Evolutionary conservation across 371 early-diverging fungal genomes (phyloP), one percentile per base, ranked within the genome.

Genomic region (Globomyces sp.): DNA sequence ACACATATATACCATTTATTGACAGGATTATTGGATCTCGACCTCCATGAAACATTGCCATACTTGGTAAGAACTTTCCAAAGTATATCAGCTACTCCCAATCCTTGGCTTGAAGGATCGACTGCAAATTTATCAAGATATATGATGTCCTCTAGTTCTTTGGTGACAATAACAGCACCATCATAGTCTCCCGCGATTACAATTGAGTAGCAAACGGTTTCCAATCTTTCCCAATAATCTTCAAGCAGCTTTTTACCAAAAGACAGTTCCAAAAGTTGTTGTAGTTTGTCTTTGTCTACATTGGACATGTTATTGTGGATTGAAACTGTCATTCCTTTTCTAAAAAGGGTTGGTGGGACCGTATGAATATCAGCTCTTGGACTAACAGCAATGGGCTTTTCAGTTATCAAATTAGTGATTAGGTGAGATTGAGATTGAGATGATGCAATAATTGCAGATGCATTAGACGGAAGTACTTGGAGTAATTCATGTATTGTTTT

Each of bases 121-220:
- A 95, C 92, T 1, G 93, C 92, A 78, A 95, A 94, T 72, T 96
- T 96, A 78, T 96, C 97, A 34, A 96, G 74, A 68, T 96, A 96
- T 41, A 73, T 68, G 6, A 75, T 40, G 1, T 39, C 48, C 6
- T 36, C 40, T 34, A n/a, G 62, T 69, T 90, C 91, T 40, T 68
- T 58, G 0, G 91, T 91, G 24, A 90, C 83, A 13, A 91, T 81
- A 0, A 88, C 87, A 0, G 89, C 89, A 6, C 92, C 92, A 66
- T 86, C 79, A 71, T 95, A 96, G 69, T 93, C 93, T 1, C 95
- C 97, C 0, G 93, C 92, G 61, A 96, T 77, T 46, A 93, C 92
- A 1, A 90, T 83, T 6, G 81, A 75, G 45, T 79, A 77, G 24
- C 75, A 6, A 39, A 59, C 64, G 0, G 74, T 63, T 13, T 80